These are phyloP conservation scores for Xerocomus amazonicus DNA, from an alignment of 1,284 basidiomycete species.

Conservation along the genomic window DNA sequence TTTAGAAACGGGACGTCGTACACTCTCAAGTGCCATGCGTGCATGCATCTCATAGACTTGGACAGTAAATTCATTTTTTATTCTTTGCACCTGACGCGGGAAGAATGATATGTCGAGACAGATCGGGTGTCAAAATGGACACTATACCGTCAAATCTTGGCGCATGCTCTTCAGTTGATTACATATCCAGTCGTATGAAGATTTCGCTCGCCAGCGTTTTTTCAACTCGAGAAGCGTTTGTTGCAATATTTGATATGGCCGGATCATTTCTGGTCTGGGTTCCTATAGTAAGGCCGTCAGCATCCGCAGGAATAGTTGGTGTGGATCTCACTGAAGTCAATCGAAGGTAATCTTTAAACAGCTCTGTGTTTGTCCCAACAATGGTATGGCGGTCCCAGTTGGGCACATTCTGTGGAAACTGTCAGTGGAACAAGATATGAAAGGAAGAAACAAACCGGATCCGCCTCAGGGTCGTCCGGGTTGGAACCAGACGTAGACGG, in stretches of 20 bases:
- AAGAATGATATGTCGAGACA: slow-evolving; percentile 20
- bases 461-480: slow-evolving; percentile 64
- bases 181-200: slow-evolving; percentile 90
- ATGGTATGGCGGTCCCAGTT: slow-evolving; percentile 98
- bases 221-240: slow-evolving; percentile 88
- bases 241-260: slow-evolving; percentile 82
- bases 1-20: slow-evolving; percentile 38
- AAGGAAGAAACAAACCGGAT: slow-evolving; percentile 51
- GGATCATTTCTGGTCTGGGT: slow-evolving; percentile 91
- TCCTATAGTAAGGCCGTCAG: slow-evolving; percentile 53
- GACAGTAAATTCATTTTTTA: slow-evolving; percentile 98
- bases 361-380: slow-evolving; percentile 82
- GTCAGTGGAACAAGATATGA: slow-evolving; percentile 9
- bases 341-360: slow-evolving; percentile 96
- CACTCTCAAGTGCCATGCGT: slow-evolving; percentile 92
- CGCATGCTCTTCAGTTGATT: slow-evolving; percentile 98
- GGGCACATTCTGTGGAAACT: slow-evolving; percentile 73
- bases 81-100: slow-evolving; percentile 85
- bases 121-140: slow-evolving; percentile 11
- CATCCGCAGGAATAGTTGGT: neutral
- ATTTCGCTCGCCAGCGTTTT: slow-evolving; percentile 82
- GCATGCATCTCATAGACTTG: slow-evolving; percentile 98
- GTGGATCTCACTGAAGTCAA: slow-evolving; percentile 75
- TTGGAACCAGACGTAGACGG: slow-evolving; percentile 43
- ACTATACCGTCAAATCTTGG: slow-evolving; percentile 92